Base-by-base conservation (phyloP, 257 asterid species). In the Capsicum chinense region DNA sequence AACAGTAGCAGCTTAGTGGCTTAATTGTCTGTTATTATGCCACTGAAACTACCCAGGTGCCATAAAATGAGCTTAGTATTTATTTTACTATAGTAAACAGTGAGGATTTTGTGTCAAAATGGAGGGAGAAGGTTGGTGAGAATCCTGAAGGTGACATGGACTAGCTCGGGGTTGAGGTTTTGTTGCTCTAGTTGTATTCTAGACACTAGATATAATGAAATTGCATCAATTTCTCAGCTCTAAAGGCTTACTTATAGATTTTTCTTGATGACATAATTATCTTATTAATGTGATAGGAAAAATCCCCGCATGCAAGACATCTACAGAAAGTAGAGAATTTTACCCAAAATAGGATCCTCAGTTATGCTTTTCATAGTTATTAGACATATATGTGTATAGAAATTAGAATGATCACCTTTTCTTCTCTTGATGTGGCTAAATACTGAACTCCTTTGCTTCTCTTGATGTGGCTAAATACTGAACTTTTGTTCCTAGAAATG, bases 1-100 rank as follows among this genome's bases (percentile, higher is more conserved):
- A 26, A 4, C 15, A 14, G 21, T 56, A 50, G 9, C 16, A 14
- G 9, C 82, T 78, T 78, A 26, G 3, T 39, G 26, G 50, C 64
- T 37, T 78, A 54, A 52, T 78, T 54, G 15, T 33, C 16, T 78
- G 12, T 76, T 52, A 76, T 54, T 78, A 78, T 5, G 9, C 6
- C 8, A 4, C 9, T 54, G 82, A 54, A 78, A 52, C 64, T 78
- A 33, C 64, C 50, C 64, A 13, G 3, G 50, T 26, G 47, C 33
- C 81, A 76, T 14, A 54, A 69, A 74, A 26, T 16, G 50, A 78
- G 64, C 81, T 78, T 26, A 54, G 64, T 21, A 52, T 74, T 50
- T 74, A 14, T 73, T 73, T 73, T 50, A 9, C 9, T 26, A 7
- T 21, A 14, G 5, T 78, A 54, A 78, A 33, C 9, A 50, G 62